A percentile compares a stretch with the other conserved stretches of the same genome.
Evolutionary conservation across 257 asterid species (phyloP).

Genomic region (Nemophila menziesii): DNA sequence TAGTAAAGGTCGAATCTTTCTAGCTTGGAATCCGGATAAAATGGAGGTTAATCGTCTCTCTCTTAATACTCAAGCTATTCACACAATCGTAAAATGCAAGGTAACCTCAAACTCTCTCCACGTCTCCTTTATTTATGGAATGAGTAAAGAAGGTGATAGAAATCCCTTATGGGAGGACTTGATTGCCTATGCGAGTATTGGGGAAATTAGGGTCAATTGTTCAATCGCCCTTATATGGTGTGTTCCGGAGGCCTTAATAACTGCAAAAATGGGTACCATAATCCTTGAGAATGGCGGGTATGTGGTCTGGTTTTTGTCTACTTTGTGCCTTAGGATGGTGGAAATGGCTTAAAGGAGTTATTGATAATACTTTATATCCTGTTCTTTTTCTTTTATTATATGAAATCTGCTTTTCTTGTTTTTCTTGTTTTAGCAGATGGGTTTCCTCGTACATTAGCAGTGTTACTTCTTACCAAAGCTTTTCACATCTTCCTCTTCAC

Average conservation of each 20-base stretch:
- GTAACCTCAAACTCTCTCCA: too few relatives aligned
- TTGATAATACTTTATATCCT: slow-evolving; percentile 58
- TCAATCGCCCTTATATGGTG: slow-evolving; percentile 27
- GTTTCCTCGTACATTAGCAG: slow-evolving; percentile 24
- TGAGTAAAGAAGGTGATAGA: too few relatives aligned
- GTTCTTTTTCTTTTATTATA: slow-evolving; percentile 49
- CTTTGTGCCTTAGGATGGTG: slow-evolving; percentile 43
- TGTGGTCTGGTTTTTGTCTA: slow-evolving; percentile 26
- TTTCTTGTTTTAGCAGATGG: slow-evolving; percentile 34
- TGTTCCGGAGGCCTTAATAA: slow-evolving; percentile 26
- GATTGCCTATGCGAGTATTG: too few relatives aligned
- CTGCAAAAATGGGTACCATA: slow-evolving; percentile 30
- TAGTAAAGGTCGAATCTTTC: too few relatives aligned
- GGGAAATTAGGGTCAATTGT: too few relatives aligned
- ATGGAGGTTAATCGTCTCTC: too few relatives aligned
- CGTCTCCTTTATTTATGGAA: too few relatives aligned
- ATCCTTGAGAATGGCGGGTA: slow-evolving; percentile 30
- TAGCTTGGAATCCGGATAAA: too few relatives aligned
- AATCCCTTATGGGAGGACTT: too few relatives aligned
- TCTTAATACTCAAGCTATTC: too few relatives aligned
- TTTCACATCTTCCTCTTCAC: too few relatives aligned
- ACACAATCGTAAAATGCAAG: too few relatives aligned
- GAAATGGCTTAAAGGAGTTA: slow-evolving; percentile 65
- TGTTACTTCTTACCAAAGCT: slow-evolving; percentile 21
- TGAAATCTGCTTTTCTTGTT: slow-evolving; percentile 50